Base-by-base conservation (phyloP, 352 stramenopile genomes). In the Phytopythium vexans region DNA sequence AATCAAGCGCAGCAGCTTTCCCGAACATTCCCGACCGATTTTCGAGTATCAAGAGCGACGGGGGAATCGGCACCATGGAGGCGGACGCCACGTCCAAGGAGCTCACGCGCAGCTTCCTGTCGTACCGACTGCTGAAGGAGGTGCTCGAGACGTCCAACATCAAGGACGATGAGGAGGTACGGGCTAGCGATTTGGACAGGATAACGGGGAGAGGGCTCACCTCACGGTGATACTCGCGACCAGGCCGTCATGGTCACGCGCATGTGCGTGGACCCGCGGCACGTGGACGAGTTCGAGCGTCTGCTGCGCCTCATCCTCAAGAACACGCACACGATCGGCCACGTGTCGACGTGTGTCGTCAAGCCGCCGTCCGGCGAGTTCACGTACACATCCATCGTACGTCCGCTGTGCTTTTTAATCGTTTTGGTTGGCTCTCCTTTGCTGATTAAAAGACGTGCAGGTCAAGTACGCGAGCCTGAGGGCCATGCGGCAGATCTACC, bases 351-450 rank as follows among this genome's bases (percentile, higher is more conserved):
- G 32, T 90, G 79, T 41, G 82, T 92, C 9, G 82, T 92, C 52
- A 87, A 87, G 56, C 82, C 82, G 0, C 77, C 79, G 15, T 75
- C 68, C 1, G 82, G 79, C 46, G 77, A 90, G 47, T 85, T 77
- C 61, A 92, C 79, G 5, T 92, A 92, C 67, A 92, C 82, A 36
- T 92, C 82, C 5, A 90, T 92, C 33, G 82, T 92, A 72, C 61
- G 77, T 77, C 33, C 27, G 43, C 15, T 55, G 15, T 37, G 42
- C 39, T 43, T 15, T 15, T 12, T 41, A 41, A 9, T 42, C 35
- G n/a, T 6, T 35, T 3, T 41, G 27, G 42, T 8, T 41, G 3
- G 10, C 27, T 12, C 6, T 35, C 4, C 6, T 14, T 12, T 14
- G 16, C 12, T 9, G 8, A 27, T 56, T 35, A 40, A 27, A 36